Evolutionary conservation across 2,329 filamentous ascomycete genomes (phyloP).

Genomic region (Aspergillus brasiliensis): DNA sequence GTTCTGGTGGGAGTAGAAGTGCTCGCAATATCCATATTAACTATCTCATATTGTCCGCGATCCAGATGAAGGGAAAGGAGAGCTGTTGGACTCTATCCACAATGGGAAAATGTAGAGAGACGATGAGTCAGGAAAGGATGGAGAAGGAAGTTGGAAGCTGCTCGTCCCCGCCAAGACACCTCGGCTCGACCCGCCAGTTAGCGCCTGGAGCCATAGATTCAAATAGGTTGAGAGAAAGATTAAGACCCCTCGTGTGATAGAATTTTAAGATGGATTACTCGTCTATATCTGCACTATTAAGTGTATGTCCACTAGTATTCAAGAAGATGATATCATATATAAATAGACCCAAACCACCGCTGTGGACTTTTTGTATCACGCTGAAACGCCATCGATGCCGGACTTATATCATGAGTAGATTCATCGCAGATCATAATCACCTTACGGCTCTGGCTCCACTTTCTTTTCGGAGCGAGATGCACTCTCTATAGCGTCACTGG

Average conservation of each 20-base stretch:
- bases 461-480: neutral
- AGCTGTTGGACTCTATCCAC: neutral
- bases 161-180: neutral
- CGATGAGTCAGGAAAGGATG: neutral
- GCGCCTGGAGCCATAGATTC: neutral
- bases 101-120: neutral
- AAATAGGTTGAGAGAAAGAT: too few species aligned
- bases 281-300: too few species aligned
- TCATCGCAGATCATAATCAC: neutral
- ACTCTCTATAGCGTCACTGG: neutral
- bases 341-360: neutral
- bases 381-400: neutral
- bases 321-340: neutral
- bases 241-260: too few species aligned
- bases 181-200: slow-evolving; percentile 2
- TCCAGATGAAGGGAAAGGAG: neutral
- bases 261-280: too few species aligned
- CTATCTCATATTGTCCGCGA: neutral
- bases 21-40: slow-evolving; percentile 23
- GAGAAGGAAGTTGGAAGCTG: neutral
- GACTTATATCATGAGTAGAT: neutral
- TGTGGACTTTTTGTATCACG: neutral
- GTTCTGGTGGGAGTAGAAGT: slow-evolving; percentile 25
- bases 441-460: neutral
- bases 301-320: neutral